phyloP scores from a whole-genome alignment of 306 rosid species.

The Lithocarpus polystachyus region DNA sequence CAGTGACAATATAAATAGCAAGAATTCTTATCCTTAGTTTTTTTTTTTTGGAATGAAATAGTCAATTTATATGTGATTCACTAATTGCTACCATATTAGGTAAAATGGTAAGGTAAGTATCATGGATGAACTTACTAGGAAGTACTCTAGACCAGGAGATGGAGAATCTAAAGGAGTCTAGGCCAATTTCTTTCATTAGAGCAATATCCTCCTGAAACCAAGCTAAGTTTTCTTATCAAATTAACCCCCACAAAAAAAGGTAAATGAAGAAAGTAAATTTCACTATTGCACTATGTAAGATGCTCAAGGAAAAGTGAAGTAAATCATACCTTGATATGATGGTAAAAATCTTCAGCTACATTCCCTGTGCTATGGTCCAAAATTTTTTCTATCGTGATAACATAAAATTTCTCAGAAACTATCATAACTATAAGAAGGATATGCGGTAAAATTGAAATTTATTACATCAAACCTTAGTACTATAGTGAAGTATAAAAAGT shows the following conservation, averaged over 20 bases:
- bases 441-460: too few species aligned
- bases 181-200: constrained; percentile 43
- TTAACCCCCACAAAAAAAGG: background rate
- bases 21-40: too few species aligned
- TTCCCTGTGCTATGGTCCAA: constrained; percentile 35
- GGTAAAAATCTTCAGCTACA: constrained; percentile 35
- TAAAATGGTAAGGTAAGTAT: background rate
- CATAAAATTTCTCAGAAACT: background rate
- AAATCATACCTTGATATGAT: constrained; percentile 35
- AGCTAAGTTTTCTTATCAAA: background rate
- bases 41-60: too few species aligned
- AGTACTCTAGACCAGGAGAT: constrained; percentile 56
- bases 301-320: background rate
- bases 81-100: too few species aligned
- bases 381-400: constrained; percentile 37
- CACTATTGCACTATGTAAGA: too few species aligned
- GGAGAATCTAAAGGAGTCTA: constrained; percentile 55
- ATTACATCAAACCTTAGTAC: too few species aligned
- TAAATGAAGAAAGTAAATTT: too few species aligned
- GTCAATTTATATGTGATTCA: too few species aligned
- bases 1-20: too few species aligned
- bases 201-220: constrained; percentile 37
- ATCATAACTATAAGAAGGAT: background rate
- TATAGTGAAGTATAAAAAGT: too few species aligned
- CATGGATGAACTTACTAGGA: constrained; percentile 31